Evolutionary conservation across 495 filamentous ascomycete species (phyloP).

Genomic region (Aspergillus bertholletiae): DNA sequence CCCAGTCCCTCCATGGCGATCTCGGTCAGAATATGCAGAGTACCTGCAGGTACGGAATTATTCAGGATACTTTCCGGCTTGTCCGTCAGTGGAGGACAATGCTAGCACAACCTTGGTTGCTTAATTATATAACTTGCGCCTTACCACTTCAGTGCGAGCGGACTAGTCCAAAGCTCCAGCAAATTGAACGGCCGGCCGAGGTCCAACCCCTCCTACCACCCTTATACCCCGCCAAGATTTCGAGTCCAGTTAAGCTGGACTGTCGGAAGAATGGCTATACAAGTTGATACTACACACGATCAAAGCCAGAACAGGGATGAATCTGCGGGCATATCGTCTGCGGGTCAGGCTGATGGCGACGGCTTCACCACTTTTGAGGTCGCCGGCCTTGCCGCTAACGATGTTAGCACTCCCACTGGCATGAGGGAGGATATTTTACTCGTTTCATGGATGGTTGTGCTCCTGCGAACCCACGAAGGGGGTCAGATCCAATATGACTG

Average conservation of each 20-base stretch:
- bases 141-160: background rate
- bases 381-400: slow-evolving; percentile 15
- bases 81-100: too few relatives aligned
- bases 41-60: background rate
- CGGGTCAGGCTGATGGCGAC: background rate
- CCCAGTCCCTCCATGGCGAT: background rate
- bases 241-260: slow-evolving; percentile 12
- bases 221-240: slow-evolving; percentile 1
- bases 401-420: slow-evolving; percentile 15
- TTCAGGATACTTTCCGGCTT: too few relatives aligned
- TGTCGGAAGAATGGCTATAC: slow-evolving; percentile 26
- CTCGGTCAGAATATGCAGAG: background rate
- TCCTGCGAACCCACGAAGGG: slow-evolving; percentile 37
- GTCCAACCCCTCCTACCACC: background rate
- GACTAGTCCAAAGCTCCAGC: background rate
- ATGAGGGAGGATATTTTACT: slow-evolving; percentile 39
- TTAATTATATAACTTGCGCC: background rate
- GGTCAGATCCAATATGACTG: slow-evolving; percentile 34
- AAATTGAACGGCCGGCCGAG: background rate
- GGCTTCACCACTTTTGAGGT: slow-evolving; percentile 17
- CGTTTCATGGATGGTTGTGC: slow-evolving; percentile 41
- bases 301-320: slow-evolving; percentile 1
- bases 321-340: background rate
- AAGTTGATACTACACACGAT: slow-evolving; percentile 10
- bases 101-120: too few relatives aligned